Base-by-base conservation (phyloP, 164 flowering plant species). In the Akebia trifoliata region DNA sequence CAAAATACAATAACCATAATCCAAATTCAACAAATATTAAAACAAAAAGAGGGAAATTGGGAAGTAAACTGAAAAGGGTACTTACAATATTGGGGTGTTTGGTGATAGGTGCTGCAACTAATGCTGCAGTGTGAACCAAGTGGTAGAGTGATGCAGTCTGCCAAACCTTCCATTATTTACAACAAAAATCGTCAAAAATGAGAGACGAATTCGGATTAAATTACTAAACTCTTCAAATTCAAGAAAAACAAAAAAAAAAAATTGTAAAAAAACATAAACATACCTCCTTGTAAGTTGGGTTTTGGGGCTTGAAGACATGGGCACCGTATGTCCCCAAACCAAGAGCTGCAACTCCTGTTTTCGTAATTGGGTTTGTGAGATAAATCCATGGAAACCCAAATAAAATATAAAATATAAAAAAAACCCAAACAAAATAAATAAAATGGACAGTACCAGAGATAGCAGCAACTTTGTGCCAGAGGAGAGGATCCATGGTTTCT, bases 101-200 rank as follows among this genome's bases (percentile, higher is more conserved):
- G 45, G 87, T 76, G 17, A 81, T 17, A 34, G 99, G 97, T 46
- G 96, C 91, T 57, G 85, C 79, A 69, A 90, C 56, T 61, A 94
- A 66, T 21, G 99, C 97, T 2, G 93, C 89, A 15, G 99, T 84
- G 72, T 93, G 99, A 68, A 83, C 90, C 78, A 93, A 74, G 62
- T 93, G 97, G 62, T 93, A 93, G 6, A 84, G 66, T 38, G 96
- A 84, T 37, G 99, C 97, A 8, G 91, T 90, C 4, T 87, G 90
- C 97, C 96, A 94, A 39, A 94, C 97, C 97, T 92, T 47, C 55
- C 21, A 50, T 59, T 40, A 29, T 50, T 48, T 29, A 15, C 59
- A 57, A 63, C 35, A 54, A 64, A 63, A 10, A 10, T 22, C 24
- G 40, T 10, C 15, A 32, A 29, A 28, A 56, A 47, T 6, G 18